Conservation (phyloP, 2,329 filamentous ascomycete species). For the Xylariaceae sp. region DNA sequence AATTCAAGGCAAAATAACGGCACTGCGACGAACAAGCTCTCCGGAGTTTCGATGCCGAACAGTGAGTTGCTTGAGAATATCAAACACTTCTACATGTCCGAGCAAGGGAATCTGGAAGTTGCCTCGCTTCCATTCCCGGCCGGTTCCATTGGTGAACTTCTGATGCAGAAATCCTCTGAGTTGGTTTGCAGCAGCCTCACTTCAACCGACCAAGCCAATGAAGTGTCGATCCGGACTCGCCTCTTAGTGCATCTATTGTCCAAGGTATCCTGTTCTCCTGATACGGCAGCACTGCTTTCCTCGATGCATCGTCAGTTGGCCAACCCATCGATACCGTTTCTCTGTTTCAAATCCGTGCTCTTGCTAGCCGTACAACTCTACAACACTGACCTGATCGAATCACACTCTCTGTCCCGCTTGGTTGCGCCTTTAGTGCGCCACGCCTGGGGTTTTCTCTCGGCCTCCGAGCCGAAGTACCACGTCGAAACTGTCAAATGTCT, state of each 20-base stretch:
- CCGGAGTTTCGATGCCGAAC: conserved; percentile 34
- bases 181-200: conserved; percentile 45
- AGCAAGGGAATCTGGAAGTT: conserved; percentile 64
- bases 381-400: conserved; percentile 45
- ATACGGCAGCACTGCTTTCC: conserved; percentile 43
- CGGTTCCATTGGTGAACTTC: conserved; percentile 52
- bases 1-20: conserved; percentile 20
- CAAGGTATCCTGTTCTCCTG: conserved; percentile 46
- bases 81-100: conserved; percentile 61
- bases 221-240: conserved; percentile 53
- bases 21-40: conserved; percentile 24
- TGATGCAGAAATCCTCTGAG: conserved; percentile 55
- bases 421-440: conserved; percentile 63
- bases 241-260: conserved; percentile 53
- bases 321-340: conserved; percentile 40
- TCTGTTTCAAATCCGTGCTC: conserved; percentile 52
- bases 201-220: conserved; percentile 36
- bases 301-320: conserved; percentile 47
- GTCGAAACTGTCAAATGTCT: conserved; percentile 84
- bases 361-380: conserved; percentile 55
- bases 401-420: conserved; percentile 53
- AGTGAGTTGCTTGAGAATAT: conserved; percentile 56
- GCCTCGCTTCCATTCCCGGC: conserved; percentile 54
- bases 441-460: conserved; percentile 76
- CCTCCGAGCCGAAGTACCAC: conserved; percentile 84